phyloP scores from a whole-genome alignment of 768 basidiomycete species.

The Daedalea quercina region DNA sequence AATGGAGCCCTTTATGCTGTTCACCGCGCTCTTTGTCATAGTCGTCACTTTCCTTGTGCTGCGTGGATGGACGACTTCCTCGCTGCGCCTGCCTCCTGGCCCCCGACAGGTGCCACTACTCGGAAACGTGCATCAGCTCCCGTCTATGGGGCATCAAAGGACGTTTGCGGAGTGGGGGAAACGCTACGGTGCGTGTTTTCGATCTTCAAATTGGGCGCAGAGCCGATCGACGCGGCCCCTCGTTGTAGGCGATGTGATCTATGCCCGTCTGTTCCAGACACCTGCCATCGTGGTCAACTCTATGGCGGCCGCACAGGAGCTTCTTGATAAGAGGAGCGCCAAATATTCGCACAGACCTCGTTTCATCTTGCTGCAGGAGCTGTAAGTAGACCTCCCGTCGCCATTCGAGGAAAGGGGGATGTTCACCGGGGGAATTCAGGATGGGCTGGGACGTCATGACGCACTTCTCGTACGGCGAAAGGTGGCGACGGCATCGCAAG shows the following conservation, averaged over 20 bases:
- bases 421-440: slow-evolving; percentile 2
- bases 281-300: slow-evolving; percentile 20
- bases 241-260: slow-evolving; percentile 16
- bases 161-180: slow-evolving; percentile 12
- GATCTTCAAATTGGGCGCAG: neutral
- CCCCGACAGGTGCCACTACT: slow-evolving; percentile 3
- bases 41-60: no score
- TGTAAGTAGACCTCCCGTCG: slow-evolving; percentile 11
- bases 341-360: slow-evolving; percentile 22
- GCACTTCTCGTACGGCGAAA: slow-evolving; percentile 14
- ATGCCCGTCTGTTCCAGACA: slow-evolving; percentile 12
- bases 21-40: no score
- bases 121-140: slow-evolving; percentile 11
- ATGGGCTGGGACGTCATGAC: slow-evolving; percentile 18
- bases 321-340: slow-evolving; percentile 23
- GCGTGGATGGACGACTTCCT: no score
- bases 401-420: neutral
- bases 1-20: no score
- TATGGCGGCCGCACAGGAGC: slow-evolving; percentile 15
- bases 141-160: slow-evolving; percentile 6
- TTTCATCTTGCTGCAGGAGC: slow-evolving; percentile 16
- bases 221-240: neutral
- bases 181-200: slow-evolving; percentile 5
- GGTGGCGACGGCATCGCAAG: slow-evolving; percentile 18
- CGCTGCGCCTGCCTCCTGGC: slow-evolving; percentile 1